Percentiles rank a stretch among this genome's conserved stretches.
Conservation (phyloP, 331 rosid genomes). For the Arachis monticola region DNA sequence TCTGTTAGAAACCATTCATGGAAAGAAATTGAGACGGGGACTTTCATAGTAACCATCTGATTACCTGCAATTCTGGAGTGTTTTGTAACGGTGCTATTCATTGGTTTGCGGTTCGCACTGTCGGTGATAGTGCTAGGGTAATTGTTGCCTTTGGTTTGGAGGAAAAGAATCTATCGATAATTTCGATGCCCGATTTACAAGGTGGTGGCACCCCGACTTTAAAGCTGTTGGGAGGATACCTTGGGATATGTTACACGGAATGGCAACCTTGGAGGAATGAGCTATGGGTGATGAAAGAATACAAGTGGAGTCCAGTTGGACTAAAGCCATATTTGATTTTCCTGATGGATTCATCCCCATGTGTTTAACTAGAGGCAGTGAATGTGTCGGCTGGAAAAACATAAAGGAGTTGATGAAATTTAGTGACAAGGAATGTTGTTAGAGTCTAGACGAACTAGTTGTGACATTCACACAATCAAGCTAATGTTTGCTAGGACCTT, state of each 20-base stretch:
- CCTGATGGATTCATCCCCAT: background rate
- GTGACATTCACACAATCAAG: background rate
- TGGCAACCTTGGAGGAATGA: background rate
- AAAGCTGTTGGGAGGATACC: slow-evolving; percentile 1
- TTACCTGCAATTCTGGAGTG: background rate
- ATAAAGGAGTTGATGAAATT: background rate
- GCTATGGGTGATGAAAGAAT: slow-evolving; percentile 35
- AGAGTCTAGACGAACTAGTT: background rate
- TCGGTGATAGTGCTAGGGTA: background rate
- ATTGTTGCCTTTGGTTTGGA: slow-evolving; percentile 6
- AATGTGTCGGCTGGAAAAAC: background rate
- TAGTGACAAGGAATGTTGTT: background rate
- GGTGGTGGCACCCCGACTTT: background rate
- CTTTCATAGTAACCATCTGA: background rate
- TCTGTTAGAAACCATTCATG: slow-evolving; percentile 24
- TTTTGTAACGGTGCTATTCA: slow-evolving; percentile 27
- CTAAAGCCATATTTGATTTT: background rate
- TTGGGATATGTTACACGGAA: background rate
- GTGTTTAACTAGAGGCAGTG: slow-evolving; percentile 1
- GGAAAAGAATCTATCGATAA: background rate
- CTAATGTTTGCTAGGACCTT: background rate
- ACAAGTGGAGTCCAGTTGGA: slow-evolving; percentile 35
- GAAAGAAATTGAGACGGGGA: background rate
- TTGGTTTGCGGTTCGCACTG: slow-evolving; percentile 3
- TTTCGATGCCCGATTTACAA: background rate